Conservation (phyloP, 2,329 filamentous ascomycete genomes). For the Aspergillus oerlinghausenensis region DNA sequence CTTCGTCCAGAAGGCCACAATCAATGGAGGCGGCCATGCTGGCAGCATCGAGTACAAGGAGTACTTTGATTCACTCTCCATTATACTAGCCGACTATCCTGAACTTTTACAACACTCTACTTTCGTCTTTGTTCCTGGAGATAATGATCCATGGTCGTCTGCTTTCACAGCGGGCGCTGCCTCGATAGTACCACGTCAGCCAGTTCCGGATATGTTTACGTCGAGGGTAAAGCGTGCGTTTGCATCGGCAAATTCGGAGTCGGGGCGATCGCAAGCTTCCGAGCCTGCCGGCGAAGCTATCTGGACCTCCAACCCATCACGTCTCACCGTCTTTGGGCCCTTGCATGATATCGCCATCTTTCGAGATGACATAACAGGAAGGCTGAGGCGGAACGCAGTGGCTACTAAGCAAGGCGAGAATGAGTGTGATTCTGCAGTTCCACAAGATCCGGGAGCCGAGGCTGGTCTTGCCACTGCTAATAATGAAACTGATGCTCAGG, state of each 20-base stretch:
- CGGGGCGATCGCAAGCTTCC: conserved; percentile 47
- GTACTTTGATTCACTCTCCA: conserved; percentile 83
- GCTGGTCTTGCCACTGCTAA: conserved; percentile 30
- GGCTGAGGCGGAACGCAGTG: conserved; percentile 72
- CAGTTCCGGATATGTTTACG: conserved; percentile 84
- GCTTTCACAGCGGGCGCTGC: conserved; percentile 58
- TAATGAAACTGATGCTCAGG: conserved; percentile 18
- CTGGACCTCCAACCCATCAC: conserved; percentile 84
- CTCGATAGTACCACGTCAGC: conserved; percentile 43
- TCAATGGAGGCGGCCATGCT: conserved; percentile 63
- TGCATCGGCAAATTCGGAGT: conserved; percentile 68
- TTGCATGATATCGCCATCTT: conserved; percentile 83
- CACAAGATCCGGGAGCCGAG: conserved; percentile 21
- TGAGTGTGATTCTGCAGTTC: conserved; percentile 18
- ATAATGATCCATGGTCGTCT: conserved; percentile 96
- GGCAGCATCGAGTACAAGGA: conserved; percentile 97
- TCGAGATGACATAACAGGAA: conserved; percentile 76
- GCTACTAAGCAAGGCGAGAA: conserved; percentile 52
- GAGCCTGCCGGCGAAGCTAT: conserved; percentile 65
- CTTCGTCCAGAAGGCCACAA: conserved; percentile 60
- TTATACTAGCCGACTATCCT: conserved; percentile 77
- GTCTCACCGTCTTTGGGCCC: conserved; percentile 79
- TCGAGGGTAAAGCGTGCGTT: conserved; percentile 79
- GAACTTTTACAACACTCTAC: conserved; percentile 71
- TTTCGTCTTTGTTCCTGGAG: conserved; percentile 90